phyloP scores from a whole-genome alignment of 257 asterid species.

The Orobanche coerulescens region DNA sequence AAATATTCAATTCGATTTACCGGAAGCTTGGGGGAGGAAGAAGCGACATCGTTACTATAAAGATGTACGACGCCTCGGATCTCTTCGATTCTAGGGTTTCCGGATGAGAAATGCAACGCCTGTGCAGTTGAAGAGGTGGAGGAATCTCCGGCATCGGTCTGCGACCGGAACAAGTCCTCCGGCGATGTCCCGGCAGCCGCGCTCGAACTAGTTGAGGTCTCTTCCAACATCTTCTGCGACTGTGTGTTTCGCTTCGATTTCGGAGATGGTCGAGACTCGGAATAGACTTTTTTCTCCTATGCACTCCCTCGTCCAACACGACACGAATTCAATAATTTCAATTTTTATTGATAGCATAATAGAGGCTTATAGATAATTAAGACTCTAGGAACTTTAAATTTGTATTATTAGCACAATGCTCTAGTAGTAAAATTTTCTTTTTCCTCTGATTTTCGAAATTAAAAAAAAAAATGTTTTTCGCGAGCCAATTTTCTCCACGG shows the following conservation, averaged over 20 bases:
- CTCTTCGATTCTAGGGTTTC: conserved; percentile 98
- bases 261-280: conserved; percentile 5
- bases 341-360: too few relatives aligned
- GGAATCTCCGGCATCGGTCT: conserved; percentile 17
- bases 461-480: too few relatives aligned
- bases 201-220: conserved; percentile 52
- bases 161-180: conserved; percentile 29
- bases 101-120: conserved; percentile 70
- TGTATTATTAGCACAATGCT: too few relatives aligned
- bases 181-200: conserved; percentile 35
- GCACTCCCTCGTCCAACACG: too few relatives aligned
- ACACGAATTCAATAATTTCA: too few relatives aligned
- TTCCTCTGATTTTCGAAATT: too few relatives aligned
- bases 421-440: too few relatives aligned
- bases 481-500: too few relatives aligned
- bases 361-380: too few relatives aligned
- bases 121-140: conserved; percentile 33
- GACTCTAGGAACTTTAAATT: too few relatives aligned
- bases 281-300: background rate
- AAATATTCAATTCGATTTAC: conserved; percentile 28
- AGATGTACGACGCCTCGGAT: conserved; percentile 87
- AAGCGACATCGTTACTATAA: conserved; percentile 37
- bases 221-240: conserved; percentile 33
- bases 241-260: conserved; percentile 18
- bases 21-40: conserved; percentile 49